Percentiles rank a stretch among this genome's conserved stretches.
Conservation (phyloP, 371 early-diverging fungal genomes). For the Thermomucor indicae-seudaticae region DNA sequence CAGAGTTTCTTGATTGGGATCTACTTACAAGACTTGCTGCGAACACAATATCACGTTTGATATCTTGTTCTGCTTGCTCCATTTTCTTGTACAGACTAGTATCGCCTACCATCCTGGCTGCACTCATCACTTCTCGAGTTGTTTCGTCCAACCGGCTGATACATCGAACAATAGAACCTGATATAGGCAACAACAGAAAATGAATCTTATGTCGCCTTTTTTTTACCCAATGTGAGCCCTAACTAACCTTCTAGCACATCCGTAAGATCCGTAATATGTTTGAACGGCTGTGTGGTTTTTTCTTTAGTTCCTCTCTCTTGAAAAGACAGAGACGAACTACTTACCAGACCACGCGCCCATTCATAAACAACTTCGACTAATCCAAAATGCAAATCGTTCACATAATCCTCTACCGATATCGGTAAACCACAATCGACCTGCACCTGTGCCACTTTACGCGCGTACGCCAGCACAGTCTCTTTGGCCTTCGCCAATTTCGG, state of each 20-base stretch:
- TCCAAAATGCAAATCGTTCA: conserved; percentile 69
- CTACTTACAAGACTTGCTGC: conserved; percentile 84
- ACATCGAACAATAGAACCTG: conserved; percentile 92
- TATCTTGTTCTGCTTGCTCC: conserved; percentile 87
- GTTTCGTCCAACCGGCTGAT: conserved; percentile 98
- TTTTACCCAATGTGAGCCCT: background rate
- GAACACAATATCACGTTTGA: conserved; percentile 99
- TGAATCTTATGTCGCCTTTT: background rate
- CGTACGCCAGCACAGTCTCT: conserved; percentile 59
- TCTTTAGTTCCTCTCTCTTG: background rate
- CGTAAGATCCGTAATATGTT: conserved; percentile 91
- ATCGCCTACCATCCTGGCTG: conserved; percentile 95
- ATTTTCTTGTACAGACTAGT: conserved; percentile 90
- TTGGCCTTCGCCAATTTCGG: conserved; percentile 59
- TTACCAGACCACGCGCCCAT: conserved; percentile 93
- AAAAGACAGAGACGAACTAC: background rate
- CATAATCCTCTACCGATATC: conserved; percentile 48
- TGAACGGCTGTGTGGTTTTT: conserved; percentile 64
- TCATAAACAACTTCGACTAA: conserved; percentile 97
- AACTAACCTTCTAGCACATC: conserved; percentile 84
- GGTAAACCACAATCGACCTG: conserved; percentile 74
- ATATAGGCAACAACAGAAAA: conserved; percentile 18
- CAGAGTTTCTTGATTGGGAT: no score
- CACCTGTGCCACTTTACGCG: conserved; percentile 65
- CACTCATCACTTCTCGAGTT: conserved; percentile 91